Evolutionary conservation across 2,329 filamentous ascomycete species (phyloP).

Genomic region (Fusarium sp.): DNA sequence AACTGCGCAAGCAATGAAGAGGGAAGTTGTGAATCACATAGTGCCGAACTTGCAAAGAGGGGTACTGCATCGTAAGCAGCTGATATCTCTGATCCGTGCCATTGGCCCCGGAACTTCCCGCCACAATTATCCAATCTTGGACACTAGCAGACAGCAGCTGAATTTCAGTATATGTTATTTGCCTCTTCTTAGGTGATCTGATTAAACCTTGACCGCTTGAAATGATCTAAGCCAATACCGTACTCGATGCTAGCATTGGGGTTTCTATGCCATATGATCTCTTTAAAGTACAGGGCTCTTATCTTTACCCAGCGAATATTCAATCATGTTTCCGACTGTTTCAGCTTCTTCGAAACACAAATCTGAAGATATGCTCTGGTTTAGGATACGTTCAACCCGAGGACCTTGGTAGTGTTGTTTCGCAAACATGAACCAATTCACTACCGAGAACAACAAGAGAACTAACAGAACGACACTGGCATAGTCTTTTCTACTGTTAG

Average conservation of each 20-base stretch:
- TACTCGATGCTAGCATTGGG: no score
- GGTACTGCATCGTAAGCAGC: background rate
- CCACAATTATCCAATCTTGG: background rate
- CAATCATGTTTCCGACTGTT: rapidly evolving
- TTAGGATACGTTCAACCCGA: background rate
- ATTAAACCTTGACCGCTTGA: no score
- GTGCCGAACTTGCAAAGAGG: background rate
- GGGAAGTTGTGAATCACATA: background rate
- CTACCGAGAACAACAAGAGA: background rate
- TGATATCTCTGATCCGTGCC: no score
- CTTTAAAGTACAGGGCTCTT: background rate
- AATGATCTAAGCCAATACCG: no score
- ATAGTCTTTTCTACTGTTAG: background rate
- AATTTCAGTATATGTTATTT: no score
- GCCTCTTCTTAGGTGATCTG: no score
- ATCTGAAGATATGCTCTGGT: background rate
- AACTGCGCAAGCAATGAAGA: background rate
- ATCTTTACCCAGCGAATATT: background rate
- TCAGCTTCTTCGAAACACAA: background rate
- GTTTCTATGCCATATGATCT: no score
- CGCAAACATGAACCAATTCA: background rate
- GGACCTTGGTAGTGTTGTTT: background rate
- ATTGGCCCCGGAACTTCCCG: background rate
- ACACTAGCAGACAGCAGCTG: no score
- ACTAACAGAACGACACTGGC: background rate